Base-by-base conservation (phyloP, 2,329 filamentous ascomycete genomes). In the Annulohypoxylon truncatum region DNA sequence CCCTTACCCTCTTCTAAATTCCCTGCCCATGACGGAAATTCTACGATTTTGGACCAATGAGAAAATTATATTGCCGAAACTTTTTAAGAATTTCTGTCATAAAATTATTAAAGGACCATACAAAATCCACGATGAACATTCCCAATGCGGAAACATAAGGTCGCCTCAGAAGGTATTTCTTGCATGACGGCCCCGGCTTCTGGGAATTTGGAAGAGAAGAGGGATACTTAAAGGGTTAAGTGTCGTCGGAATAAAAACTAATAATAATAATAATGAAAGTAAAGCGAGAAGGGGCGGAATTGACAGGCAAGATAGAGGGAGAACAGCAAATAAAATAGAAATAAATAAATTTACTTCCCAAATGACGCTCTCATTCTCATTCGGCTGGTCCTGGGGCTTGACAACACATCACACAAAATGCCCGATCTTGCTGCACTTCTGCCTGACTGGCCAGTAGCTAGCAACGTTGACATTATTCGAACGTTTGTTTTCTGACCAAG, bases 401-500 rank as follows among this genome's bases (percentile, higher is more conserved):
- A 84, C 83, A 85, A 84, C 83, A 79, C 82, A 84, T 84, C 79
- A 76, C 75, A 78, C 75, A 77, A 75, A 76, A 77, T 77, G 79
- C 80, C 79, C 77, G 77, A 80, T 77, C 67, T 73, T 77, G 74
- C 77, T 82, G 81, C 81, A 82, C 77, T 78, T 80, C 79, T 83
- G 81, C 81, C 81, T 81, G 79, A 83, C 79, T 75, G 74, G 69
- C 76, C 68, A 73, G 73, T 75, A 74, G 66, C 69, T 66, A 66
- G 56, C 69, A 59, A 64, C 69, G 51, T 72, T 65, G 61, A 64
- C 64, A 71, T 61, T 64, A 69, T 66, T 67, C 61, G 54, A 61
- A 71, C 66, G 67, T 69, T 69, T 71, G 69, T 68, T 64, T 48
- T 72, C 73, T 73, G 70, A 71, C 72, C 72, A 63, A 64, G 60